phyloP scores from a whole-genome alignment of 345 rosid species.

The Cardiospermum halicacabum region DNA sequence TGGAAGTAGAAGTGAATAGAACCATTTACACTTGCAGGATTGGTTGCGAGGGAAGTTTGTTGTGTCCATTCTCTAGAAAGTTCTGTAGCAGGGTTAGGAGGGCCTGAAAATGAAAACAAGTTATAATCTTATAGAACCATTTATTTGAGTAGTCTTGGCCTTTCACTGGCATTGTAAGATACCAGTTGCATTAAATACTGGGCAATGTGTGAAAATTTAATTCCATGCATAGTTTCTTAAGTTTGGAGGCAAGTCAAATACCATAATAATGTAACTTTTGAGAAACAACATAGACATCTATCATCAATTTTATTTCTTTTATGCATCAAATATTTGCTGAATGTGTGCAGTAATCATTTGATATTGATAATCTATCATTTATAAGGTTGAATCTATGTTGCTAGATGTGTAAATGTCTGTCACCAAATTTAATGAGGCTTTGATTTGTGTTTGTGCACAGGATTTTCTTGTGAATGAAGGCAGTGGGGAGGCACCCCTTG shows the following conservation, averaged over 20 bases:
- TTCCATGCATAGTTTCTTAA: not conserved
- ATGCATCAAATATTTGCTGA: not conserved
- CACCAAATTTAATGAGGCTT: slow-evolving; percentile 6
- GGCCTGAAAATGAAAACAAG: not conserved
- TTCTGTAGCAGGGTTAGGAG: not conserved
- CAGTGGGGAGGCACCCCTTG: slow-evolving; percentile 85
- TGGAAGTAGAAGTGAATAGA: not conserved
- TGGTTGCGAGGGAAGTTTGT: not conserved
- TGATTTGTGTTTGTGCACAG: slow-evolving; percentile 34
- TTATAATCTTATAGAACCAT: not conserved
- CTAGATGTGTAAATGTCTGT: not conserved
- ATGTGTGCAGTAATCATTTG: not conserved
- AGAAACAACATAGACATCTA: not conserved
- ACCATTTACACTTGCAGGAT: not conserved
- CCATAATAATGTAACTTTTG: not conserved
- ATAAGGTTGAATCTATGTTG: not conserved
- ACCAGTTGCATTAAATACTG: not conserved
- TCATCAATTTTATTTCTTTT: not conserved
- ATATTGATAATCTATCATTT: too few species aligned
- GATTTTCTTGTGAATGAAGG: slow-evolving; percentile 91
- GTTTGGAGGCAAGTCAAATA: not conserved
- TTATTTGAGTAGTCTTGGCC: not conserved
- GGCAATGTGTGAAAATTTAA: not conserved
- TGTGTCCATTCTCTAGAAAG: not conserved
- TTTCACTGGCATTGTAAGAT: not conserved